Percentiles rank a stretch among this genome's conserved stretches.
These are phyloP conservation scores for Skeletonema costatum DNA, from an alignment of 108 stramenopile genomes.

Conservation along the genomic window DNA sequence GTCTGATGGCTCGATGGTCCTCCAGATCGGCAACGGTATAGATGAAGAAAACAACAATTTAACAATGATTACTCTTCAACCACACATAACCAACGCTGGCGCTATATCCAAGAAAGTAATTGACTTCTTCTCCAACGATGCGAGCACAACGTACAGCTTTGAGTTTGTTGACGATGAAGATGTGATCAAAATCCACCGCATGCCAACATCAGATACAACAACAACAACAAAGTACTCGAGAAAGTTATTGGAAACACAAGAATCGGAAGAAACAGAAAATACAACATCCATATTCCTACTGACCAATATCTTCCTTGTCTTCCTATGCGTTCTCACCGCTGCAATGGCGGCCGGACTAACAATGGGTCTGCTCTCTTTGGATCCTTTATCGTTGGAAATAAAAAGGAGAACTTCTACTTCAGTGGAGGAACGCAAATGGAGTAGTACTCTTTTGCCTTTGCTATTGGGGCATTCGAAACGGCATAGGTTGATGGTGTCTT, in stretches of 20 bases:
- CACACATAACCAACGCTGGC: not conserved
- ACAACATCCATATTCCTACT: slow-evolving; percentile 23
- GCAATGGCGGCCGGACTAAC: slow-evolving; percentile 94
- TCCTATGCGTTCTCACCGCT: slow-evolving; percentile 77
- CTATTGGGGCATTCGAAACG: slow-evolving; percentile 65
- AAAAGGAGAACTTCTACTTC: slow-evolving; percentile 61
- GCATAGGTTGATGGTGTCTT: slow-evolving; percentile 90
- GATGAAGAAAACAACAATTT: not conserved
- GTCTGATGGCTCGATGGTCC: too few relatives aligned
- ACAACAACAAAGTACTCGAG: not conserved
- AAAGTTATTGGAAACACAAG: not conserved
- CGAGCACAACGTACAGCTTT: not conserved
- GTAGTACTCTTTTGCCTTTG: slow-evolving; percentile 64
- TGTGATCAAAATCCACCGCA: not conserved
- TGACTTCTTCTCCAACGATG: not conserved
- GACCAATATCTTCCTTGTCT: slow-evolving; percentile 44
- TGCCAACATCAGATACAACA: not conserved
- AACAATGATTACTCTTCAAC: not conserved
- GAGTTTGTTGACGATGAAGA: not conserved
- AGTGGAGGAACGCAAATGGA: slow-evolving; percentile 51
- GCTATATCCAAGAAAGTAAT: not conserved
- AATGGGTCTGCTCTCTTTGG: slow-evolving; percentile 90
- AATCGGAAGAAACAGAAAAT: slow-evolving; percentile 26
- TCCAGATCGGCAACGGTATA: not conserved
- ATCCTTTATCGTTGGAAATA: slow-evolving; percentile 84